Base-by-base conservation (phyloP, 108 stramenopile genomes). In the Fistulifera solaris region DNA sequence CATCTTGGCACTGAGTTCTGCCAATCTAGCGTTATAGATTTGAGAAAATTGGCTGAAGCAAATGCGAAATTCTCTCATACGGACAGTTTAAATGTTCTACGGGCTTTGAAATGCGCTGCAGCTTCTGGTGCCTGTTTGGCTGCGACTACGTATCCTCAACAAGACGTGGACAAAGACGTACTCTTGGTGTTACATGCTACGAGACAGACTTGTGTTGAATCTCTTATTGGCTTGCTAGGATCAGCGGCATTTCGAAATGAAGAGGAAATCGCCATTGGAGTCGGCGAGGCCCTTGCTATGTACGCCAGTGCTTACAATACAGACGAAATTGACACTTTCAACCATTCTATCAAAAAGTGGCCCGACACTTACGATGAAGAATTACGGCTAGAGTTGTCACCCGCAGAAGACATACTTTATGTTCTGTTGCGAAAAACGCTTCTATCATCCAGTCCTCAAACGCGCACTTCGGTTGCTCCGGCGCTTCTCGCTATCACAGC, bases 241-340 rank as follows among this genome's bases (percentile, higher is more conserved):
- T 86, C 84, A 0, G 43, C 63, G 13, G 76, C 82, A 1, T 74
- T 73, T 56, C 56, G 74, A 31, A 82, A 84, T 54, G 85, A 90
- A 46, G 80, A 83, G 26, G 85, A 87, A 57, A 60, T 87, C n/a
- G 67, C 77, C 26, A 56, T 90, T 2, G 49, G 45, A 7, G 76
- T 77, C 18, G 89, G 89, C 7, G 89, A 90, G 70, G 89, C 89
- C 39, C 54, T 90, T 16, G 80, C 71, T 4, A 40, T 39, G 24
- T 87, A 80, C 46, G 66, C 66, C 11, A 65, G 19, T 40, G 25
- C 23, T 51, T 16, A 51, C 21, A 16, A 16, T 23, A 51, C 18
- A 27, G 6, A 51, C 21, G 26, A 28, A n/a, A 22, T 14, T 16
- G 31, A 8, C 31, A 8, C 8, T 8, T 3, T 3, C 8, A 5